A percentile compares a stretch with the other conserved stretches of the same genome.
Conservation (phyloP, 805 yeast species). For the Starmerella floris region DNA sequence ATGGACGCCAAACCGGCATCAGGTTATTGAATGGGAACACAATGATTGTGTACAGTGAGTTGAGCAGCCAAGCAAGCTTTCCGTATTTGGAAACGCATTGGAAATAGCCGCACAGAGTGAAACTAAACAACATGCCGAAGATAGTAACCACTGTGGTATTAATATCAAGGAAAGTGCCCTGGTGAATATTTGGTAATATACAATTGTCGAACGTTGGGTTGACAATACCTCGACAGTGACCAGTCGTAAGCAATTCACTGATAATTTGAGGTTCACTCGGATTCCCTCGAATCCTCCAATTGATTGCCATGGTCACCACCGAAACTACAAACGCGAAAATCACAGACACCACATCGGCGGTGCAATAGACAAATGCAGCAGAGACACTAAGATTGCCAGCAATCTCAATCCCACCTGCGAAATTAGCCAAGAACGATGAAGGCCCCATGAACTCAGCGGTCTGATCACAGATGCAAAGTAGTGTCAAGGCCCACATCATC, state of each 20-base stretch:
- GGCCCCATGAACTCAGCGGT: slow-evolving; percentile 22
- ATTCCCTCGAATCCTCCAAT: slow-evolving; percentile 20
- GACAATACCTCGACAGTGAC: slow-evolving; percentile 17
- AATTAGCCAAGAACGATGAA: slow-evolving; percentile 21
- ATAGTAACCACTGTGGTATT: slow-evolving; percentile 19
- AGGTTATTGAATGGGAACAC: slow-evolving; percentile 17
- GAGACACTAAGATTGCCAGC: slow-evolving; percentile 22
- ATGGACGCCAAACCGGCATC: slow-evolving; percentile 22
- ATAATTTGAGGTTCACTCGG: slow-evolving; percentile 13
- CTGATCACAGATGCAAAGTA: slow-evolving; percentile 16
- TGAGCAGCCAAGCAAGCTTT: slow-evolving; percentile 21
- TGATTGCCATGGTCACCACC: slow-evolving; percentile 21
- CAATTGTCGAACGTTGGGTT: slow-evolving; percentile 13
- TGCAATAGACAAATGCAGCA: slow-evolving; percentile 14
- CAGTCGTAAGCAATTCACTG: slow-evolving; percentile 12
- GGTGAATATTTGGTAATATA: slow-evolving; percentile 13
- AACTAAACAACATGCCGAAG: slow-evolving; percentile 19
- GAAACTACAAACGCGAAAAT: slow-evolving; percentile 17
- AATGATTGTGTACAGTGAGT: slow-evolving; percentile 20
- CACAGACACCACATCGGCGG: slow-evolving; percentile 13
- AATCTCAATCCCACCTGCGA: slow-evolving; percentile 21
- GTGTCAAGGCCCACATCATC: slow-evolving; percentile 19
- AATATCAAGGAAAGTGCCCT: slow-evolving; percentile 20
- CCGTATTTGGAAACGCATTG: slow-evolving; percentile 16
- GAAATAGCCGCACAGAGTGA: slow-evolving; percentile 15